phyloP scores from a whole-genome alignment of 805 yeast species.

The Hanseniaspora taiwanica region DNA sequence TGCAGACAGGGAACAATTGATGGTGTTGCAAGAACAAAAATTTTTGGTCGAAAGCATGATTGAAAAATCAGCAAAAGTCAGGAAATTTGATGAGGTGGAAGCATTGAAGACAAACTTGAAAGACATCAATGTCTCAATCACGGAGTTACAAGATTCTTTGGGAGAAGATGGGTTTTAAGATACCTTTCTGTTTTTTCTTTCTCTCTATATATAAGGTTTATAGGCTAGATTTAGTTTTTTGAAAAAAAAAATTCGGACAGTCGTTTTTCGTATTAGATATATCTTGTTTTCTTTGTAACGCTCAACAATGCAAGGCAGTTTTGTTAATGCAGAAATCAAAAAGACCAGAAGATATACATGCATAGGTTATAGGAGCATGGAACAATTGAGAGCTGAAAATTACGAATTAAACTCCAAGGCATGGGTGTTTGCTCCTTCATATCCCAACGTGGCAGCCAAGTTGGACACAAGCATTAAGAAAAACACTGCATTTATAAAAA shows the following conservation, averaged over 20 bases:
- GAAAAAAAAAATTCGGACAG: no score
- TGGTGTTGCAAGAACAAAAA: constrained; percentile 79
- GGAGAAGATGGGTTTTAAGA: constrained; percentile 39
- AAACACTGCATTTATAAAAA: constrained; percentile 68
- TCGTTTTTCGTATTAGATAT: no score
- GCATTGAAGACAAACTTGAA: constrained; percentile 43
- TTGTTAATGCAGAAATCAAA: no score
- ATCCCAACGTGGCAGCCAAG: constrained; percentile 20
- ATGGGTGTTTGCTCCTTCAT: constrained; percentile 38
- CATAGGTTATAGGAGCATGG: no score
- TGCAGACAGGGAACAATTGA: constrained; percentile 52
- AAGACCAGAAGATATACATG: neutral
- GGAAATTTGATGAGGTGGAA: constrained; percentile 66
- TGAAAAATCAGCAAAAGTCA: constrained; percentile 42
- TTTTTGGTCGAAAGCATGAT: constrained; percentile 58
- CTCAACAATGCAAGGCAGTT: no score
- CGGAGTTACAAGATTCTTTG: constrained; percentile 31
- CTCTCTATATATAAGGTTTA: no score
- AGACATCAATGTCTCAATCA: constrained; percentile 42
- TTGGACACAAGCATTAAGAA: constrained; percentile 71
- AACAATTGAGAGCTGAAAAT: constrained; percentile 18
- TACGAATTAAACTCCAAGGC: constrained; percentile 32
- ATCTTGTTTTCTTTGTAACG: no score
- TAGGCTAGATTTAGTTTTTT: no score
- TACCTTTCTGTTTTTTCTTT: neutral